A percentile compares a stretch with the other conserved stretches of the same genome.
Conservation (phyloP, 306 rosid genomes). For the barrel medic (Medicago truncatula) region DNA sequence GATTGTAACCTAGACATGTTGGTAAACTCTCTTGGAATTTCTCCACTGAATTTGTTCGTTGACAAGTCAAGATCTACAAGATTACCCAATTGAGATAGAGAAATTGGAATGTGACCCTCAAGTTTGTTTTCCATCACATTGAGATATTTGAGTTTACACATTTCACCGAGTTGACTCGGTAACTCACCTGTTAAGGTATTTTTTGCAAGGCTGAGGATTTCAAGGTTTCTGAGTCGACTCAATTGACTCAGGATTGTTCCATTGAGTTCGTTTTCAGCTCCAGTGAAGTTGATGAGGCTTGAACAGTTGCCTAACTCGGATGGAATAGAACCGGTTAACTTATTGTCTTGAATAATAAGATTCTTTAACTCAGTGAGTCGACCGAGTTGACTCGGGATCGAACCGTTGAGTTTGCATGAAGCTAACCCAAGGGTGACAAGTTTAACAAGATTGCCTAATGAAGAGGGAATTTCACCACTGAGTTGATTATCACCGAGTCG, state of each 20-base stretch:
- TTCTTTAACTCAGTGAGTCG: conserved; percentile 54
- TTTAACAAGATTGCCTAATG: conserved; percentile 61
- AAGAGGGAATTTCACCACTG: conserved; percentile 67
- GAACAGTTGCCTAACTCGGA: conserved; percentile 76
- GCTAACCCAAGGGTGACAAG: conserved; percentile 70
- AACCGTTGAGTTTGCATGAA: conserved; percentile 65
- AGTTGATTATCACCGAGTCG: conserved; percentile 76
- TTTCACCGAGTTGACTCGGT: conserved; percentile 70
- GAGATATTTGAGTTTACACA: conserved; percentile 63
- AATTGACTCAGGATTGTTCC: conserved; percentile 68
- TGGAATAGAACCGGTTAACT: conserved; percentile 70
- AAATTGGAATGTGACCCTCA: conserved; percentile 66
- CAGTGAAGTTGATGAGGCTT: conserved; percentile 57
- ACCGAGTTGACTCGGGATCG: conserved; percentile 71
- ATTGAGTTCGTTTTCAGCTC: conserved; percentile 58
- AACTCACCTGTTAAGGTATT: conserved; percentile 71
- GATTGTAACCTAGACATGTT: conserved; percentile 54
- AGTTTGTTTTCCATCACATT: conserved; percentile 68
- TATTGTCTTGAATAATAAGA: conserved; percentile 61
- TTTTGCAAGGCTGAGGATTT: conserved; percentile 62
- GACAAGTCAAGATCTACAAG: conserved; percentile 83
- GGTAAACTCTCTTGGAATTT: conserved; percentile 64
- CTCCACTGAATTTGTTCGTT: conserved; percentile 64
- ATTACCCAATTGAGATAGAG: conserved; percentile 58
- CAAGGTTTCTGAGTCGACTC: conserved; percentile 62